These are phyloP conservation scores for Chalciporus pseudorubinellus DNA, from an alignment of 768 basidiomycete species.

Conservation along the genomic window DNA sequence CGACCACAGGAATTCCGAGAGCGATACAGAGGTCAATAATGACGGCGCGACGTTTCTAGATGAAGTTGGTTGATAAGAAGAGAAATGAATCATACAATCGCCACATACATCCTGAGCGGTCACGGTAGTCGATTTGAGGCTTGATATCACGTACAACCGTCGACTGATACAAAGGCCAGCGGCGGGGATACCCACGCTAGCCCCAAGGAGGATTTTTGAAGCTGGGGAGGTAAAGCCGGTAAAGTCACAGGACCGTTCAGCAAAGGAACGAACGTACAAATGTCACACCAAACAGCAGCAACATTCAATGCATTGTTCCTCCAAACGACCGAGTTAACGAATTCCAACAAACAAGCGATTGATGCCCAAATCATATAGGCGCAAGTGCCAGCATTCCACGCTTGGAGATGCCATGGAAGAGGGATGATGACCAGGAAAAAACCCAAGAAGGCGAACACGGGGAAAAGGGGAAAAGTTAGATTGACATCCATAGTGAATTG, in stretches of 20 bases:
- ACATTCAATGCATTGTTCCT: constrained; percentile 50
- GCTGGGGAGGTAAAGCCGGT: too few species aligned
- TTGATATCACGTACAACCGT: constrained; percentile 45
- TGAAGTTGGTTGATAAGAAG: too few species aligned
- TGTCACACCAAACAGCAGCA: constrained; percentile 66
- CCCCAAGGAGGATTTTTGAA: constrained; percentile 40
- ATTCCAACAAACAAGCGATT: constrained; percentile 52
- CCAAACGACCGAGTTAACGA: constrained; percentile 74
- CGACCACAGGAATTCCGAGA: too few species aligned
- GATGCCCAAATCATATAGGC: constrained; percentile 70
- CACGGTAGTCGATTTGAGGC: background rate
- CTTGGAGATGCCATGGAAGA: constrained; percentile 59
- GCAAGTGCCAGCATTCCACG: constrained; percentile 73
- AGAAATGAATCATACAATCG: too few species aligned
- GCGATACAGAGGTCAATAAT: constrained; percentile 34
- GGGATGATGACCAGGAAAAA: constrained; percentile 46
- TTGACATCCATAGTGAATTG: too few species aligned
- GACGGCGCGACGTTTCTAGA: constrained; percentile 34
- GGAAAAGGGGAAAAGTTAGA: constrained; percentile 27
- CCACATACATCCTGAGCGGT: too few species aligned
- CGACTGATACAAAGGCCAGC: constrained; percentile 51
- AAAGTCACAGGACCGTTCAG: too few species aligned
- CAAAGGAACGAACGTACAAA: too few species aligned
- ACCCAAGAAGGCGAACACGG: constrained; percentile 39
- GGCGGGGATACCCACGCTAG: constrained; percentile 43